Conservation (phyloP, 202 grass and related monocot species). For the Tripidium arundinaceum region DNA sequence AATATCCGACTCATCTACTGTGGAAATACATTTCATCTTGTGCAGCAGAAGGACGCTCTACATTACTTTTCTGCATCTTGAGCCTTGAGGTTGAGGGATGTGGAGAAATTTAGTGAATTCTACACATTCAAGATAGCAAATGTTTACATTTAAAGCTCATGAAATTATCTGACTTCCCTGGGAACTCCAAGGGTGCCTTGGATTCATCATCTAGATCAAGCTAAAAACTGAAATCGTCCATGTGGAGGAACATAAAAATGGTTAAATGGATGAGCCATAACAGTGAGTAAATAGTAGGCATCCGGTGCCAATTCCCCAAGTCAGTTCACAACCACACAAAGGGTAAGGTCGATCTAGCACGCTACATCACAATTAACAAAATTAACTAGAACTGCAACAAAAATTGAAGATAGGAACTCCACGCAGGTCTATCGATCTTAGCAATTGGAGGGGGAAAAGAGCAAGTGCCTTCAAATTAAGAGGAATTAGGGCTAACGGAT, state of each 20-base stretch:
- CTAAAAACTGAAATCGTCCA: not conserved
- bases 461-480: not conserved
- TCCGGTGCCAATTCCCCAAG: not conserved
- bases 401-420: not conserved
- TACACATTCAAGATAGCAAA: not conserved
- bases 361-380: not conserved
- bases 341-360: not conserved
- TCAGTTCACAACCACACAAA: not conserved
- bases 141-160: not conserved
- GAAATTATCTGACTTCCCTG: not conserved
- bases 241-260: not conserved
- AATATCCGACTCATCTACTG: not conserved
- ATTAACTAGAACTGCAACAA: not conserved
- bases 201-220: not conserved
- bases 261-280: conserved; percentile 2
- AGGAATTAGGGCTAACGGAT: not conserved
- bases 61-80: not conserved
- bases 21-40: not conserved
- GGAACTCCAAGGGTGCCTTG: not conserved
- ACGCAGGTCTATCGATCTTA: not conserved
- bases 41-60: not conserved
- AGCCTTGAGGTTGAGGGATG: not conserved
- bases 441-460: not conserved
- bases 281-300: not conserved
- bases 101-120: not conserved